These are phyloP conservation scores for Clitopilus hobsonii DNA, from an alignment of 768 basidiomycete genomes.

Conservation along the genomic window DNA sequence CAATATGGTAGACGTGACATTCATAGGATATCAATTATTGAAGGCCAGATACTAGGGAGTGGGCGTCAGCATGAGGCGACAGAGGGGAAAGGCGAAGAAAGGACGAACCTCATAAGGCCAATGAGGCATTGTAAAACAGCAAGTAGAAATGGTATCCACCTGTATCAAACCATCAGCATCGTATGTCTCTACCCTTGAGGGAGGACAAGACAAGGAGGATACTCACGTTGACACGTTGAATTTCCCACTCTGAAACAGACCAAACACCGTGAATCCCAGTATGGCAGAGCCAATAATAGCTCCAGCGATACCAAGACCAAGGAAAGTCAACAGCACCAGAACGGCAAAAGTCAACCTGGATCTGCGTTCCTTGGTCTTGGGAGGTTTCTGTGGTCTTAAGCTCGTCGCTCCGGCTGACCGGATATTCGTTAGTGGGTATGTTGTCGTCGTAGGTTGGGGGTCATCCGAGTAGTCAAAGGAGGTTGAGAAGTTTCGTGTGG, in stretches of 20 bases:
- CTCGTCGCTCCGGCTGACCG: not conserved
- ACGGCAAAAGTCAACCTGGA: slow-evolving; percentile 44
- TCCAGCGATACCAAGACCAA: slow-evolving; percentile 36
- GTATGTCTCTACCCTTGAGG: too few species aligned
- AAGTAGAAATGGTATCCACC: slow-evolving; percentile 44
- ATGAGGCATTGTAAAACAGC: slow-evolving; percentile 38
- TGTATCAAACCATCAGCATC: too few species aligned
- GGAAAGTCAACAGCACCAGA: slow-evolving; percentile 38
- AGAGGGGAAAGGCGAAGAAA: not conserved
- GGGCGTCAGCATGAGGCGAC: slow-evolving; percentile 1
- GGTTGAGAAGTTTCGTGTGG: slow-evolving; percentile 8
- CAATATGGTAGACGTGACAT: not conserved
- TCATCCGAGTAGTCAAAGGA: slow-evolving; percentile 3
- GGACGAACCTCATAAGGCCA: slow-evolving; percentile 33
- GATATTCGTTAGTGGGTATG: slow-evolving; percentile 7
- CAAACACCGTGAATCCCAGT: slow-evolving; percentile 39
- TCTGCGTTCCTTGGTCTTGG: slow-evolving; percentile 29
- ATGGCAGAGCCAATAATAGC: slow-evolving; percentile 43
- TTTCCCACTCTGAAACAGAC: slow-evolving; percentile 37
- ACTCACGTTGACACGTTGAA: slow-evolving; percentile 51
- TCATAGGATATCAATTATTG: slow-evolving; percentile 40
- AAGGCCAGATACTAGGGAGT: slow-evolving; percentile 34
- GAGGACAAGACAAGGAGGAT: not conserved
- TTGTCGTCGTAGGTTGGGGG: slow-evolving; percentile 6
- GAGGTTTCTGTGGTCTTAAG: slow-evolving; percentile 1